Evolutionary conservation across 2,329 filamentous ascomycete species (phyloP).

Genomic region (Alternaria arbusti): DNA sequence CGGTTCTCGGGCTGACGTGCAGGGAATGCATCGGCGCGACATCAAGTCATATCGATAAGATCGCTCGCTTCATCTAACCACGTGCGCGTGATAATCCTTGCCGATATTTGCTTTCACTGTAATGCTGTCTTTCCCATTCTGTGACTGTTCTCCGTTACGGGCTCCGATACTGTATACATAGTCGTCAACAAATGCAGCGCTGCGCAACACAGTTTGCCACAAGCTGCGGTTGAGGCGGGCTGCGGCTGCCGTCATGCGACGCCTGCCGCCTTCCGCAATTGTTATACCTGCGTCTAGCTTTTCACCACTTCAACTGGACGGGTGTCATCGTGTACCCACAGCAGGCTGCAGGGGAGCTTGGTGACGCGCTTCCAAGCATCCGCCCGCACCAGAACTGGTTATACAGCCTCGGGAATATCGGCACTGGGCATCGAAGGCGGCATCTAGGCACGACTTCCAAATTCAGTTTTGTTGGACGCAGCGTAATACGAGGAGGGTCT

Average conservation of each 20-base stretch:
- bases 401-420: conserved; percentile 3
- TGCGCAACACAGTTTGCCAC: neutral
- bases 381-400: conserved; percentile 2
- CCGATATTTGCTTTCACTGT: conserved; percentile 1
- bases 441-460: conserved; percentile 10
- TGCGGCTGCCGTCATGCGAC: conserved; percentile 2
- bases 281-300: conserved; percentile 1
- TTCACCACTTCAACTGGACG: neutral
- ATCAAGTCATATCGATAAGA: conserved; percentile 19
- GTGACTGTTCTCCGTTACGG: neutral
- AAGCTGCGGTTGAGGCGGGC: neutral
- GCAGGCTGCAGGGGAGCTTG: conserved; percentile 5
- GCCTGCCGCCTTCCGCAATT: conserved; percentile 6
- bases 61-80: conserved; percentile 17
- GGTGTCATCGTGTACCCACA: neutral
- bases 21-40: neutral
- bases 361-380: neutral
- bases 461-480: neutral
- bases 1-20: neutral
- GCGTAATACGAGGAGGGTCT: conserved; percentile 1
- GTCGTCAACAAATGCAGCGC: neutral
- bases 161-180: neutral
- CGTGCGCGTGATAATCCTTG: conserved; percentile 10
- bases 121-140: neutral
- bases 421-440: conserved; percentile 6